These are phyloP conservation scores for Suillus alpinus DNA, from an alignment of 768 basidiomycete species.

Conservation along the genomic window DNA sequence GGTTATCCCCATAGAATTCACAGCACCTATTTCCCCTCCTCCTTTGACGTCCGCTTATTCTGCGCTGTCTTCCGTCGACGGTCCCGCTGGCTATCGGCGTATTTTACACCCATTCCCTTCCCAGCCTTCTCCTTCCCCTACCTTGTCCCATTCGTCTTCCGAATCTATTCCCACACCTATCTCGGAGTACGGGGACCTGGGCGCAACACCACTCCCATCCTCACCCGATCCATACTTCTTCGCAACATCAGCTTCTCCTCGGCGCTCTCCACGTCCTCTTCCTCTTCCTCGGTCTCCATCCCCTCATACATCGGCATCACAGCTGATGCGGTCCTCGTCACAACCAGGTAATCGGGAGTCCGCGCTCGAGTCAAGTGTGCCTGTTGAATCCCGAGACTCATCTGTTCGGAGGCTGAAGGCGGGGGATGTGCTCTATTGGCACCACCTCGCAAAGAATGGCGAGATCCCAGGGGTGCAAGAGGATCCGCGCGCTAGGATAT, in stretches of 20 bases:
- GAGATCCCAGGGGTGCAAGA: conserved; percentile 71
- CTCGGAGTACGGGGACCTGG: conserved; percentile 20
- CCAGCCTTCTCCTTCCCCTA: conserved; percentile 22
- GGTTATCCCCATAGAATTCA: conserved; percentile 45
- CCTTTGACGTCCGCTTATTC: conserved; percentile 32
- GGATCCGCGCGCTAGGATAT: conserved; percentile 49
- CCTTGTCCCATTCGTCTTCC: conserved; percentile 16
- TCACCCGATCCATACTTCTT: conserved; percentile 24
- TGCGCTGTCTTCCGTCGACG: conserved; percentile 17
- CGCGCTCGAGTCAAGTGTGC: conserved; percentile 23
- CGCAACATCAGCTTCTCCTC: conserved; percentile 18
- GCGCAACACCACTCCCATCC: conserved; percentile 19
- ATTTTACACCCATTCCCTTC: conserved; percentile 8
- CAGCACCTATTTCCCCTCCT: conserved; percentile 29
- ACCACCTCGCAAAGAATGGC: conserved; percentile 66
- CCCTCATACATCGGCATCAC: conserved; percentile 9
- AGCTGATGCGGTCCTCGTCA: conserved; percentile 6
- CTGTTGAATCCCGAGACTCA: conserved; percentile 42
- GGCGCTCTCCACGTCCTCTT: conserved; percentile 21
- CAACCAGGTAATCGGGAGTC: conserved; percentile 12
- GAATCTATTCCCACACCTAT: conserved; percentile 23
- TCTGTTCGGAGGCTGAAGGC: conserved; percentile 41
- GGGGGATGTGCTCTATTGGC: conserved; percentile 74
- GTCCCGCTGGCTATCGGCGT: conserved; percentile 27
- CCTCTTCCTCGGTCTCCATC: conserved; percentile 11